A percentile compares a stretch with the other conserved stretches of the same genome.
phyloP scores from a whole-genome alignment of 2,329 filamentous ascomycete genomes.

The Mycogone perniciosa region DNA sequence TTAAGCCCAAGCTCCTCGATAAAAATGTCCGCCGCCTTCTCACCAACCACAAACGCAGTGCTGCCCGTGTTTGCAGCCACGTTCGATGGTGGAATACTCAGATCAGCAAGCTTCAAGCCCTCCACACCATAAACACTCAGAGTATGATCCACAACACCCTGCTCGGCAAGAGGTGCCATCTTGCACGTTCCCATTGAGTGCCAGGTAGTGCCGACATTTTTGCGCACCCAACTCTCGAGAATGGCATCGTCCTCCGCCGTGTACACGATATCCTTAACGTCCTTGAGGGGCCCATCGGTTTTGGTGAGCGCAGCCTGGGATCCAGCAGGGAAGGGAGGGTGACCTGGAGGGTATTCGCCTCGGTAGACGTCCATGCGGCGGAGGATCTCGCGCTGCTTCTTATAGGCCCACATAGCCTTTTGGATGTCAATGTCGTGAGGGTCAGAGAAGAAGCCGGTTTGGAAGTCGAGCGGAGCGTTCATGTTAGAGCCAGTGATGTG shows the following conservation, averaged over 20 bases:
- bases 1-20: no score
- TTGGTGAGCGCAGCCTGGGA: constrained; percentile 30
- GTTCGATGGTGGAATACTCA: constrained; percentile 28
- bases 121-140: constrained; percentile 36
- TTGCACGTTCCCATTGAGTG: constrained; percentile 38
- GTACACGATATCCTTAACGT: constrained; percentile 38
- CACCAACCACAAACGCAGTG: no score
- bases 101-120: constrained; percentile 32
- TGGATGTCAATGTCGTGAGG: constrained; percentile 45
- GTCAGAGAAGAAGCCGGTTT: constrained; percentile 49
- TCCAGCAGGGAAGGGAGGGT: constrained; percentile 35
- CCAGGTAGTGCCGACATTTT: constrained; percentile 34
- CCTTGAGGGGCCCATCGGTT: constrained; percentile 16
- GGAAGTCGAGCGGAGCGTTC: constrained; percentile 42
- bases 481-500: constrained; percentile 44
- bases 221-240: constrained; percentile 36
- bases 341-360: constrained; percentile 33
- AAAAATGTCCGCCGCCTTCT: no score
- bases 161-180: constrained; percentile 32
- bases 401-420: constrained; percentile 55
- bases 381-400: constrained; percentile 51
- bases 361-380: constrained; percentile 47
- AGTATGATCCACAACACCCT: constrained; percentile 34
- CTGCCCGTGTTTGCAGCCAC: constrained; percentile 34
- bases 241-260: constrained; percentile 39